phyloP scores from a whole-genome alignment of 495 filamentous ascomycete species.

The Penicillium goetzii region DNA sequence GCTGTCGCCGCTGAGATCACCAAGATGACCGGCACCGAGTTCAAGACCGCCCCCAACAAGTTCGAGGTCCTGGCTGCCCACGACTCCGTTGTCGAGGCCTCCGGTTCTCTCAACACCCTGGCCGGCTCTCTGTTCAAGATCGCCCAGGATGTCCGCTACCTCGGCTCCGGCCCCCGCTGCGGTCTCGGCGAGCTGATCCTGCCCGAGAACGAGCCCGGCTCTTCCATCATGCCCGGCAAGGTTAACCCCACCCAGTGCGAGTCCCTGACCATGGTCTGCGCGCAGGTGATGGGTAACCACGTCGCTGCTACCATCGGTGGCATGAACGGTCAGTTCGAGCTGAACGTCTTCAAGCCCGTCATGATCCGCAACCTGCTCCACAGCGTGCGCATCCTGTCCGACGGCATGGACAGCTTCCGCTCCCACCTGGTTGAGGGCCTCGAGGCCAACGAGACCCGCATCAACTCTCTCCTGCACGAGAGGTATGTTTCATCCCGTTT shows the following conservation, averaged over 20 bases:
- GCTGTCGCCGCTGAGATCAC: constrained; percentile 85
- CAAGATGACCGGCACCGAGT: constrained; percentile 89
- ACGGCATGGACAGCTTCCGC: constrained; percentile 94
- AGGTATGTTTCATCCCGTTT: constrained; percentile 48
- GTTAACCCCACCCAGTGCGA: constrained; percentile 99
- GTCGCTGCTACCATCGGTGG: constrained; percentile 87
- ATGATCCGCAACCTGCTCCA: constrained; percentile 94
- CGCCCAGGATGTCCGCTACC: constrained; percentile 95
- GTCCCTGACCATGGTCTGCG: constrained; percentile 95
- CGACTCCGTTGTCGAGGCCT: constrained; percentile 93
- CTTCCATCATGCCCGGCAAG: constrained; percentile 98
- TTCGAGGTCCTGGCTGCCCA: constrained; percentile 98
- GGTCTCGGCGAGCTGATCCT: constrained; percentile 90
- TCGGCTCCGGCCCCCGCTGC: constrained; percentile 93
- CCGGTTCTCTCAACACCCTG: constrained; percentile 90
- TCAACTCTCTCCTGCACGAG: constrained; percentile 85
- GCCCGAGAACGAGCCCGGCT: constrained; percentile 97
- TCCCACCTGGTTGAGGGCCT: constrained; percentile 88
- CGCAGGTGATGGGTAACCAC: constrained; percentile 98
- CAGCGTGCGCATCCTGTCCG: constrained; percentile 80
- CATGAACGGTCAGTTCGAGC: constrained; percentile 97
- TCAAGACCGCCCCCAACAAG: constrained; percentile 98
- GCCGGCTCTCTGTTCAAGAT: constrained; percentile 96
- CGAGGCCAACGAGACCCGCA: constrained; percentile 90
- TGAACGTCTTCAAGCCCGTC: constrained; percentile 98